Conservation (phyloP, 805 yeast species). For the Vanderwaltozyma polyspora region DNA sequence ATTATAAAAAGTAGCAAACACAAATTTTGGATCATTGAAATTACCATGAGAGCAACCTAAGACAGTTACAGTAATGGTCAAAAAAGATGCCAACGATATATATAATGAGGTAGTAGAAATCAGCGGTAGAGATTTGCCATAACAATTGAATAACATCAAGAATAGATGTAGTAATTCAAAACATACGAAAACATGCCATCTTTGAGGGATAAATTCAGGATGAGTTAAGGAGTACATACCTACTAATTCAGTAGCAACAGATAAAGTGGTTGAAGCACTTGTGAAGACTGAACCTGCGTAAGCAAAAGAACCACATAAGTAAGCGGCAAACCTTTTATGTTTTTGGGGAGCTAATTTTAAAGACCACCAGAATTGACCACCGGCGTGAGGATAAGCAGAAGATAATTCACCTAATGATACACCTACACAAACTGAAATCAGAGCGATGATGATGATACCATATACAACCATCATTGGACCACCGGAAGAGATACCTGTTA, state of each 20-base stretch:
- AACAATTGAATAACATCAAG: conserved; percentile 41
- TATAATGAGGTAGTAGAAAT: conserved; percentile 44
- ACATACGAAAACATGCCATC: conserved; percentile 49
- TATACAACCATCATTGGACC: conserved; percentile 51
- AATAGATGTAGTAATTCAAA: conserved; percentile 38
- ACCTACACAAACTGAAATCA: conserved; percentile 39
- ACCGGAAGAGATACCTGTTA: conserved; percentile 46
- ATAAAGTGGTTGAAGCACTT: conserved; percentile 48
- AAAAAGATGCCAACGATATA: conserved; percentile 43
- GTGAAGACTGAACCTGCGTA: conserved; percentile 57
- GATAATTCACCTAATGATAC: conserved; percentile 44
- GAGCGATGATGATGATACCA: conserved; percentile 45
- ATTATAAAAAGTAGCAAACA: conserved; percentile 45
- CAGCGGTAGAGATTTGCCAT: conserved; percentile 42
- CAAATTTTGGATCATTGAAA: conserved; percentile 43
- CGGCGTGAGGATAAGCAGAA: conserved; percentile 51
- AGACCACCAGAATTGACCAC: conserved; percentile 56
- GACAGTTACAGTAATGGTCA: conserved; percentile 45
- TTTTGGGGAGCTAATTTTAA: conserved; percentile 41
- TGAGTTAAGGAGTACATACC: conserved; percentile 37
- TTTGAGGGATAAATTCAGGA: conserved; percentile 29
- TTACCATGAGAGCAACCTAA: conserved; percentile 47
- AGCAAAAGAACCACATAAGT: conserved; percentile 53
- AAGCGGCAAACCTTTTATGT: conserved; percentile 36
- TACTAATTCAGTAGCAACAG: conserved; percentile 43